phyloP scores from a whole-genome alignment of 73 alveolate species.

The Paramecium caudatum region DNA sequence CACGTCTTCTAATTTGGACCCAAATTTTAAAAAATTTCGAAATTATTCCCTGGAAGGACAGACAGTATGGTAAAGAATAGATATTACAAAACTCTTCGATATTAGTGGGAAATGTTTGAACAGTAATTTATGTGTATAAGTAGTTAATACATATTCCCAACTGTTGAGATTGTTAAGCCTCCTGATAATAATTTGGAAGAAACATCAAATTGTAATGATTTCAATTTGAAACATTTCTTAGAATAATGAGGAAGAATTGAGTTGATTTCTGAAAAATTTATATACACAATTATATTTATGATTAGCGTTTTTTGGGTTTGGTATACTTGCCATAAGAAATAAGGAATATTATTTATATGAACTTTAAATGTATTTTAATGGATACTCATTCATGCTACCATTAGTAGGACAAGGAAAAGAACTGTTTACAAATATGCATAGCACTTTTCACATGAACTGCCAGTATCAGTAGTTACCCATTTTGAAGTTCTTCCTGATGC shows the following conservation, averaged over 20 bases:
- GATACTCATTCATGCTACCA: no score
- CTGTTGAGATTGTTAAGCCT: no score
- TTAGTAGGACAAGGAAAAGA: background rate
- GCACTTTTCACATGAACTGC: background rate
- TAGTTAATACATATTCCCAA: no score
- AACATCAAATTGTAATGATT: no score
- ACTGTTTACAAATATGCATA: background rate
- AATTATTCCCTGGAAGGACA: slow-evolving; percentile 20
- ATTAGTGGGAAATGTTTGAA: slow-evolving; percentile 13
- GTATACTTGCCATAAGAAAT: no score
- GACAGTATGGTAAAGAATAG: slow-evolving; percentile 45
- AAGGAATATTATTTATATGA: no score
- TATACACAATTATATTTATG: background rate
- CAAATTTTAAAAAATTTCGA: background rate
- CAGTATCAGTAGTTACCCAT: background rate
- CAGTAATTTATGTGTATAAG: background rate
- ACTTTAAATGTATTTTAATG: no score
- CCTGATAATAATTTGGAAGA: no score
- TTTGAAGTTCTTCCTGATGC: slow-evolving; percentile 11
- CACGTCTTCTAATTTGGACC: background rate
- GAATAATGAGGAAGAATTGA: no score
- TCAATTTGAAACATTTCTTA: no score
- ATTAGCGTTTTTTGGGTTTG: no score
- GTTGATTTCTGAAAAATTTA: background rate
- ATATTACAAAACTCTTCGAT: slow-evolving; percentile 21